phyloP scores from a whole-genome alignment of 2,329 filamentous ascomycete species.

The Aspergillus proliferans region DNA sequence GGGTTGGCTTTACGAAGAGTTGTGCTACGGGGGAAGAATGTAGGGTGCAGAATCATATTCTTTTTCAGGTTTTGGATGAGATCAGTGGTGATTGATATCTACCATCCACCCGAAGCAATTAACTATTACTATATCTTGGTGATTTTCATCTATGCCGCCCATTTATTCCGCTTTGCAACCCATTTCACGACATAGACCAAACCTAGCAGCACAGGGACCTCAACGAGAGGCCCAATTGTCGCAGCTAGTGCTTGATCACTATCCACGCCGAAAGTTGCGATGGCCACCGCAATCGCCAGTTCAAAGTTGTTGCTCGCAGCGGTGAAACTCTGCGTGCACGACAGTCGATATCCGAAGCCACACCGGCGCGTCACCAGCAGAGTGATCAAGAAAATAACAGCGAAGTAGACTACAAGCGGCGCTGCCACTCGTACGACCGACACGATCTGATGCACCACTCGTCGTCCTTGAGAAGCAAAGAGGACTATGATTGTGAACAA shows the following conservation, averaged over 20 bases:
- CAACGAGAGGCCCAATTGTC: constrained; percentile 78
- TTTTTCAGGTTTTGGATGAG: constrained; percentile 37
- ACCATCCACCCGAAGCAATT: neutral
- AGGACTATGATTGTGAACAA: constrained; percentile 82
- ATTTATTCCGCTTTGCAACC: constrained; percentile 17
- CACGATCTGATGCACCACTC: constrained; percentile 75
- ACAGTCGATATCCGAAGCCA: constrained; percentile 68
- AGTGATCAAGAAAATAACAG: constrained; percentile 65
- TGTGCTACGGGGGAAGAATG: constrained; percentile 24
- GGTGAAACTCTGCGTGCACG: constrained; percentile 75
- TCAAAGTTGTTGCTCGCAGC: constrained; percentile 93
- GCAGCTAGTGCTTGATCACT: constrained; percentile 76
- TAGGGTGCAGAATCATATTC: constrained; percentile 36
- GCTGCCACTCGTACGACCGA: constrained; percentile 75
- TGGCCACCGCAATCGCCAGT: constrained; percentile 79
- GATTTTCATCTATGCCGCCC: neutral
- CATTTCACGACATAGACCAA: constrained; percentile 65
- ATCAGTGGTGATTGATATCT: constrained; percentile 25
- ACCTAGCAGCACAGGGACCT: constrained; percentile 73
- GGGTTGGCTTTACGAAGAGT: constrained; percentile 27
- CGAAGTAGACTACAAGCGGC: constrained; percentile 75
- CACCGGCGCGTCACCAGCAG: constrained; percentile 55
- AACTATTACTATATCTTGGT: neutral
- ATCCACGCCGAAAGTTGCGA: constrained; percentile 70
- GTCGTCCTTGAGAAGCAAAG: constrained; percentile 72